Evolutionary conservation across 2,329 filamentous ascomycete genomes (phyloP).

Genomic region (Apiospora sp.): DNA sequence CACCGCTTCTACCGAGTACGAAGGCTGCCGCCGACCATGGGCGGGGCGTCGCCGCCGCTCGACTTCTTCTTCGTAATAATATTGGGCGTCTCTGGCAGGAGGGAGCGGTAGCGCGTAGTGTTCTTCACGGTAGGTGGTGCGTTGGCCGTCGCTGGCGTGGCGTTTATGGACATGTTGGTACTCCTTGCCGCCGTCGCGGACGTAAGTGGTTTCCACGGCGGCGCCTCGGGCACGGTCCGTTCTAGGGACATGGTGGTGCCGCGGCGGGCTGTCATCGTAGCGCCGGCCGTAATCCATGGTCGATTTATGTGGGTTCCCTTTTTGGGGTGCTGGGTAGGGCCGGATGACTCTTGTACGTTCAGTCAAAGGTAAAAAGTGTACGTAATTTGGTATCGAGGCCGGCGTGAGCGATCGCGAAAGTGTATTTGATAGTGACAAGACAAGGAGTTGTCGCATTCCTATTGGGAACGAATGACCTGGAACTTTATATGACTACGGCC

Average conservation of each 20-base stretch:
- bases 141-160: not conserved
- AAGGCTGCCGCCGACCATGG: not conserved
- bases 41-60: conserved; percentile 11
- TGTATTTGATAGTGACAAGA: not conserved
- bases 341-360: no score
- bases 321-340: not conserved
- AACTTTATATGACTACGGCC: not conserved
- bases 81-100: not conserved
- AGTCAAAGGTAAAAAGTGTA: not conserved
- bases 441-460: not conserved
- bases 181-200: not conserved
- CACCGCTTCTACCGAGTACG: not conserved
- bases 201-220: not conserved
- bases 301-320: not conserved
- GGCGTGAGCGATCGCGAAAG: not conserved
- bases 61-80: not conserved
- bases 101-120: not conserved
- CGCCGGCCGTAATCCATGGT: not conserved
- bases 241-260: not conserved
- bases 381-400: not conserved
- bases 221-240: no score
- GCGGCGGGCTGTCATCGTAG: not conserved
- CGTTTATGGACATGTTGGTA: not conserved
- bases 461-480: not conserved
- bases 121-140: not conserved